Evolutionary conservation across 2,329 filamentous ascomycete genomes (phyloP).

Genomic region (Geosmithia morbida): DNA sequence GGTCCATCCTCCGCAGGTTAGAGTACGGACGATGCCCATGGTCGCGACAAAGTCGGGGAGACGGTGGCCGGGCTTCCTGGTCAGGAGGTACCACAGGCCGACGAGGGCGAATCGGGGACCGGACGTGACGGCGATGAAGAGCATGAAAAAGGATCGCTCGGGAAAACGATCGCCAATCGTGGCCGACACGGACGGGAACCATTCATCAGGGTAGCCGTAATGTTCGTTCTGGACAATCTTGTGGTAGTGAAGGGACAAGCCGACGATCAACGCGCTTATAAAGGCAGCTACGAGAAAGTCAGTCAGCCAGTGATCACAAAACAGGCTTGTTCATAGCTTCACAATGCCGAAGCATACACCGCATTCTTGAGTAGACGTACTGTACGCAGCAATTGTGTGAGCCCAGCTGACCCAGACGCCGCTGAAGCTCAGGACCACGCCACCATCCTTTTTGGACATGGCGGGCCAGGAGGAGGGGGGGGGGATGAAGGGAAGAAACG

Average conservation of each 20-base stretch:
- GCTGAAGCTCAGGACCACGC: constrained; percentile 51
- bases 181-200: constrained; percentile 91
- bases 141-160: constrained; percentile 89
- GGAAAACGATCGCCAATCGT: constrained; percentile 97
- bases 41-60: constrained; percentile 71
- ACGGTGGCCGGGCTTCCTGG: constrained; percentile 55
- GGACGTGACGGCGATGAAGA: constrained; percentile 94
- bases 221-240: constrained; percentile 98
- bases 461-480: constrained; percentile 4
- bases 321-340: not conserved
- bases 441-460: constrained; percentile 38
- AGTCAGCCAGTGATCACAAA: not conserved
- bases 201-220: constrained; percentile 87
- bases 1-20: constrained; percentile 96
- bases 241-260: constrained; percentile 71
- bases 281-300: constrained; percentile 51
- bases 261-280: constrained; percentile 70
- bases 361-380: constrained; percentile 40
- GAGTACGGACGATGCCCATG: constrained; percentile 72
- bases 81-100: constrained; percentile 82
- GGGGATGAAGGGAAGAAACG: constrained; percentile 3
- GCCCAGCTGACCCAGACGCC: constrained; percentile 83
- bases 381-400: constrained; percentile 74
- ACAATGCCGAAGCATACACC: too few relatives aligned
- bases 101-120: constrained; percentile 86